Base-by-base conservation (phyloP, 2,329 filamentous ascomycete species). In the Claviceps spartinae region DNA sequence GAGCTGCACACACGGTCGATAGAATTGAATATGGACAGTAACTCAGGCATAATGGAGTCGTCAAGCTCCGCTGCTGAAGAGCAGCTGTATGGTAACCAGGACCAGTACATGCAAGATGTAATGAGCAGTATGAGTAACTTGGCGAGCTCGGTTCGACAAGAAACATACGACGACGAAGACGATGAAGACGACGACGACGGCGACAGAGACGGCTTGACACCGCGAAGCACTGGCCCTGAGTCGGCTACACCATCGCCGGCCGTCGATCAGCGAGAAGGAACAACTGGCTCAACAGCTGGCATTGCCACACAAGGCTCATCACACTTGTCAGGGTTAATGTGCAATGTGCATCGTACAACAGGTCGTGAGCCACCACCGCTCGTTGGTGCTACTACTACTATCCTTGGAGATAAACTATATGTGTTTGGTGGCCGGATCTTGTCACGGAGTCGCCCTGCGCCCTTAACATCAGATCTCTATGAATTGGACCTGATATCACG, bases 331-430 rank as follows among this genome's bases (percentile, higher is more conserved):
- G 81, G 81, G 0, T 65, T 84, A 51, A 83, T 84, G 79, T 84
- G 81, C 62, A 84, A 84, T 62, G 81, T 84, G n/a, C 80, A 83
- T 60, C 74, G 90, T 57, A 97, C 93, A 1, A 97, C 91, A 0
- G 93, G 93, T 38, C 82, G 83, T 55, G 90, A 97, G 63, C 93
- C 93, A 2, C 88, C 87, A 62, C 86, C 93, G 2, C 73, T 97
- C 2, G 93, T 98, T 0, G 93, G 93, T 36, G 91, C 93, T 5
- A 96, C 93, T 0, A 97, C 93, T 0, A 97, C 93, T 0, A 87
- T 97, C 47, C 69, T 98, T 1, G 93, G 91, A 30, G 93, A 98
- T 67, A 96, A 94, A 67, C 76, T 98, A 22, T 98, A 95, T 65
- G 90, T 97, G 3, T 98, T 97, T 71, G 93, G 93, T 47, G 93